phyloP scores from a whole-genome alignment of 2,329 filamentous ascomycete genomes.

The Penicillium nordicum region DNA sequence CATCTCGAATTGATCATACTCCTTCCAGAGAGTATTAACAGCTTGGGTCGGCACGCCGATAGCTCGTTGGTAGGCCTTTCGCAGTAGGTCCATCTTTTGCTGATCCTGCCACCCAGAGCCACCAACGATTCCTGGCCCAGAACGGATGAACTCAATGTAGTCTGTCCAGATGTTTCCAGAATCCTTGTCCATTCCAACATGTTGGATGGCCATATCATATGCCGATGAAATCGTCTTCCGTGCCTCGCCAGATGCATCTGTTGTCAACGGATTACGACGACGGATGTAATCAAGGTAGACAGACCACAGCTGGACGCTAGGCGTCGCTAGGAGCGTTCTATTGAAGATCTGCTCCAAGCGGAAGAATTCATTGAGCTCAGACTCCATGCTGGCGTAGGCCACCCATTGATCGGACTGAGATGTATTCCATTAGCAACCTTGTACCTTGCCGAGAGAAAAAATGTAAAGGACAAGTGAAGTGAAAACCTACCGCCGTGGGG shows the following conservation, averaged over 20 bases:
- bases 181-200: slow-evolving; percentile 87
- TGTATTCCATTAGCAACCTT: slow-evolving; percentile 33
- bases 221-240: slow-evolving; percentile 77
- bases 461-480: background rate
- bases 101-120: slow-evolving; percentile 92
- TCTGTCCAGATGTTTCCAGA: slow-evolving; percentile 89
- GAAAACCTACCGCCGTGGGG: slow-evolving; percentile 73
- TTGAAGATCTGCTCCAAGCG: slow-evolving; percentile 81
- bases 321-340: slow-evolving; percentile 71
- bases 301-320: slow-evolving; percentile 84
- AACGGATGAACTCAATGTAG: slow-evolving; percentile 90
- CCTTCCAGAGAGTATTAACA: slow-evolving; percentile 86
- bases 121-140: slow-evolving; percentile 77
- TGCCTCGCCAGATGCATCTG: slow-evolving; percentile 71
- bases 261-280: slow-evolving; percentile 79
- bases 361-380: slow-evolving; percentile 76
- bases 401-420: slow-evolving; percentile 85
- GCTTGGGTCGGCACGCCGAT: slow-evolving; percentile 81
- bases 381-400: slow-evolving; percentile 82
- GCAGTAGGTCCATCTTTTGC: slow-evolving; percentile 92
- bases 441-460: background rate
- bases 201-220: slow-evolving; percentile 88
- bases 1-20: slow-evolving; percentile 97
- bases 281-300: slow-evolving; percentile 94
- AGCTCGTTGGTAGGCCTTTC: slow-evolving; percentile 88